These are phyloP conservation scores for Nakaseomyces nivariensis DNA, from an alignment of 1,139 yeast species.

Conservation along the genomic window DNA sequence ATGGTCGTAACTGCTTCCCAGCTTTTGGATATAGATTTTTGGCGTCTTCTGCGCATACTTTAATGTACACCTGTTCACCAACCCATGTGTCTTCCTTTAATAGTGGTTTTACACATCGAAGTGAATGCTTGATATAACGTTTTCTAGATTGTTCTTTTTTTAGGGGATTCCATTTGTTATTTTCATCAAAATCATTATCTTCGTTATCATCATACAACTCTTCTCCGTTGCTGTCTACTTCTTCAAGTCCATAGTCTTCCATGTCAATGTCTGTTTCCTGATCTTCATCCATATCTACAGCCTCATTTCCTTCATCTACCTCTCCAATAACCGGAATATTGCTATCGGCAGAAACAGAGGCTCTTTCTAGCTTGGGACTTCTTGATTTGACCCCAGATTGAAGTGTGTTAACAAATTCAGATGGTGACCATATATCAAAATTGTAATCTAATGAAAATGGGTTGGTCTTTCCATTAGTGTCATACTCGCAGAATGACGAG, in stretches of 20 bases:
- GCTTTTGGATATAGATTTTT: background rate
- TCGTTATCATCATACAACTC: slow-evolving; percentile 4
- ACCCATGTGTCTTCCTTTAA: slow-evolving; percentile 47
- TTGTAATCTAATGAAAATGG: background rate
- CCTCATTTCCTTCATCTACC: slow-evolving; percentile 5
- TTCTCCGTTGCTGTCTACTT: slow-evolving; percentile 8
- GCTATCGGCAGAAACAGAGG: background rate
- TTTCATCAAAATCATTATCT: slow-evolving; percentile 4
- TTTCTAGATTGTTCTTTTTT: slow-evolving; percentile 34
- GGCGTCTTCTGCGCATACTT: slow-evolving; percentile 16
- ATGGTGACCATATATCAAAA: slow-evolving; percentile 1
- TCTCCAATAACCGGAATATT: background rate
- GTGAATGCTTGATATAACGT: slow-evolving; percentile 41
- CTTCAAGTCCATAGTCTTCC: slow-evolving; percentile 5
- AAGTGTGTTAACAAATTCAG: background rate
- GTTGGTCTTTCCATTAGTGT: background rate
- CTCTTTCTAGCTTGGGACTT: background rate
- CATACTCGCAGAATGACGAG: slow-evolving; percentile 2
- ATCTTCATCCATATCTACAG: slow-evolving; percentile 3
- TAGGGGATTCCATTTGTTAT: slow-evolving; percentile 42
- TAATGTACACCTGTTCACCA: slow-evolving; percentile 39
- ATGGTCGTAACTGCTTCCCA: background rate
- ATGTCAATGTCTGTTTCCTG: slow-evolving; percentile 1
- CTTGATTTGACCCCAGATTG: background rate
- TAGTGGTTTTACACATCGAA: slow-evolving; percentile 49